A percentile compares a stretch with the other conserved stretches of the same genome.
Evolutionary conservation across 2,329 filamentous ascomycete species (phyloP).

Genomic region (Penicillium brevicompactum): DNA sequence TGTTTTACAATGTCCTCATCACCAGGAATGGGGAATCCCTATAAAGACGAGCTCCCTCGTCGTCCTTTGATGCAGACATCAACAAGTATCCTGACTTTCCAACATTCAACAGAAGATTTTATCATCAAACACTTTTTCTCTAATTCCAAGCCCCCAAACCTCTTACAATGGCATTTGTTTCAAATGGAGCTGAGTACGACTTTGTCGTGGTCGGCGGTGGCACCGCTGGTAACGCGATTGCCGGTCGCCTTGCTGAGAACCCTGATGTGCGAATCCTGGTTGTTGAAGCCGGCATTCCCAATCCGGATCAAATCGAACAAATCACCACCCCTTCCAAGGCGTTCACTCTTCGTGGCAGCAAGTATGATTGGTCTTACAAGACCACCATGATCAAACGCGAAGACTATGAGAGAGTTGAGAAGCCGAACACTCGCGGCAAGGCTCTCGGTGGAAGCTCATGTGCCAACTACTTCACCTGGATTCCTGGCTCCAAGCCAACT

Average conservation of each 20-base stretch:
- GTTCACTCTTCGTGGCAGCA: conserved; percentile 56
- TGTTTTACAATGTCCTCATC: not conserved
- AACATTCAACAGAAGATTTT: not conserved
- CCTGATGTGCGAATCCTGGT: conserved; percentile 39
- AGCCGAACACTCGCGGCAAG: conserved; percentile 64
- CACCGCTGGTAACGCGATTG: conserved; percentile 52
- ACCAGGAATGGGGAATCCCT: not conserved
- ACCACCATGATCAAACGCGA: conserved; percentile 60
- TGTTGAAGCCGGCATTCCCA: conserved; percentile 34
- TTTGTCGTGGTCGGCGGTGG: conserved; percentile 40
- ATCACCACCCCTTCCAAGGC: conserved; percentile 60
- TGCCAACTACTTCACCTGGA: conserved; percentile 66
- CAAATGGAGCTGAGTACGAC: conserved; percentile 17
- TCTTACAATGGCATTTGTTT: conserved; percentile 6
- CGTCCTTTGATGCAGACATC: not conserved
- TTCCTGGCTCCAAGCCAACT: conserved; percentile 58
- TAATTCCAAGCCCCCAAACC: not conserved
- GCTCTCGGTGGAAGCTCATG: conserved; percentile 60
- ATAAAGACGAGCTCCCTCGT: not conserved
- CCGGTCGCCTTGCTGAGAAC: conserved; percentile 55
- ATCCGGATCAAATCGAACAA: conserved; percentile 51
- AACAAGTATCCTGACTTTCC: not conserved
- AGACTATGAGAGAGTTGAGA: conserved; percentile 63
- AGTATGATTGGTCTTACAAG: conserved; percentile 65
- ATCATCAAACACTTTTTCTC: not conserved